Base-by-base conservation (phyloP, 129 eudicot species). In the Helichrysum umbraculigerum region DNA sequence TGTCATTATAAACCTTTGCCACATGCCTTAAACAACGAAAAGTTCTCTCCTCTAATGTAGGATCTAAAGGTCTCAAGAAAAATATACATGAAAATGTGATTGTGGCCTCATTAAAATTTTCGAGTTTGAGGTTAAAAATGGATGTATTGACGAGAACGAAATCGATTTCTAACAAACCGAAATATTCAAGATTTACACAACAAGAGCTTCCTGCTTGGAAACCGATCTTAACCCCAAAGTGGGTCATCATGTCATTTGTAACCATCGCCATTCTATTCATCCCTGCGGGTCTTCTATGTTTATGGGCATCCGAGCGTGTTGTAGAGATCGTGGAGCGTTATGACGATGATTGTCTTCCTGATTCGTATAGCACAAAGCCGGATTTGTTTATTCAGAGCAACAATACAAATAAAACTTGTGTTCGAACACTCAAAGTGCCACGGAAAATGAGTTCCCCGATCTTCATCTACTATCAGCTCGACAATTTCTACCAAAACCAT, bases 161-260 rank as follows among this genome's bases (percentile, higher is more conserved):
- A 66, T 57, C 70, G 6, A 56, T 9, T 30, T 74, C 79, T 17
- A 80, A 66, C 41, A 73, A 74, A 74, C 83, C 75, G 6, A 67
- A 74, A 66, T 80, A 88, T 90, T 90, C 97, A 4, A 86, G 91
- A 83, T 93, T 90, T 74, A 86, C 97, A 4, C 97, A 90, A 74
- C 98, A 90, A 90, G 98, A 93, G 80, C 96, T 93, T 47, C 98
- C 92, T 7, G 97, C 98, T 57, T 93, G 89, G 85, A 93, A 93
- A 73, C 96, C 97, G 35, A 88, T 93, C 85, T 82, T 93, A 66
- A 90, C 97, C 39, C 96, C 96, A 1, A 80, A 71, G 78, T 74
- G 88, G 98, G 90, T 87, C 35, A 79, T 93, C 41, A 25, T 79
- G 15, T 70, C 81, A 56, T 86, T 88, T 68, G 61, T 93, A 65